Base-by-base conservation (phyloP, 257 asterid genomes). In the Catharanthus roseus region DNA sequence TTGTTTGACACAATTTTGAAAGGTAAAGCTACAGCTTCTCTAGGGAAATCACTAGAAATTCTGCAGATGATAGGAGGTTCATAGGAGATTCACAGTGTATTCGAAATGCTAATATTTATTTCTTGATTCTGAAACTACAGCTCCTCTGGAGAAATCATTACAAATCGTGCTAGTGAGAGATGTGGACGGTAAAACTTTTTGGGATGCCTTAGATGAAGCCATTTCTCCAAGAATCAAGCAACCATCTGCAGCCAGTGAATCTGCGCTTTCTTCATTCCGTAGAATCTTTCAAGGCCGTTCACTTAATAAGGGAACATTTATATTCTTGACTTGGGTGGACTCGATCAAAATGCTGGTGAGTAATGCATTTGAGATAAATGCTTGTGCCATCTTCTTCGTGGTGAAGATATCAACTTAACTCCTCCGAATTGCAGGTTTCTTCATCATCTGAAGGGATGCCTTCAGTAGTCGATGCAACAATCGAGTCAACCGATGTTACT, bases 161-260 rank as follows among this genome's bases (percentile, higher is more conserved):
- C 90, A 82, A 58, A 89, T 93, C 73, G 81, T 84, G 75, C 83
- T 93, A 71, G 97, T 89, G 33, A 86, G 99, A 82, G 96, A 91
- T 71, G 83, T 91, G 53, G 97, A 89, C 75, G 98, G 97, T 45
- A 93, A 89, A 85, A 89, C 91, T 51, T 93, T 91, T 74, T 89
- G 98, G 97, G 96, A 89, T 72, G 97, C 98, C 64, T 85, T 93
- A 79, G 88, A 86, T 75, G 97, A 89, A 67, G 92, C 96, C 72
- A 73, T 91, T 50, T 84, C 97, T 68, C 93, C 96, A n/a, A 82
- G 99, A 81, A 84, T 91, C 74, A 77, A 62, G 34, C 82, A 92
- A 6, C 86, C 81, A n/a, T 79, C 86, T 82, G 75, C 87, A 9
- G 82, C 72, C 36, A 97, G 88, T 65, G 82, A 85, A 45, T 66